phyloP scores from a whole-genome alignment of 345 rosid species.

The Eutrema japonicum region DNA sequence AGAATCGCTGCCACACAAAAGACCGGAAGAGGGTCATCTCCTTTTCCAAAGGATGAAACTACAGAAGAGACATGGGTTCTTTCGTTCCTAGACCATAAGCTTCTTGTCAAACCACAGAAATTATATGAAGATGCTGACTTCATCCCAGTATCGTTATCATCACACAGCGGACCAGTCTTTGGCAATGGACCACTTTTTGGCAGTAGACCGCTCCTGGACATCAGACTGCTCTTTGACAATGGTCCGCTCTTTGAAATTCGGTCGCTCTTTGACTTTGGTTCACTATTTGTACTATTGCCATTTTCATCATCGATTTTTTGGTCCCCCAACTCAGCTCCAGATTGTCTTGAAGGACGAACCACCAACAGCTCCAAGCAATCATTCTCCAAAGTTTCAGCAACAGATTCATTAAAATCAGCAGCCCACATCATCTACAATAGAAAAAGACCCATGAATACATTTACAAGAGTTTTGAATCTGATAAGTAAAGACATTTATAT shows the following conservation, averaged over 20 bases:
- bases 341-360: conserved; percentile 51
- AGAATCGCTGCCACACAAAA: conserved; percentile 83
- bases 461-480: conserved; percentile 14
- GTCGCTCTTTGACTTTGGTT: conserved; percentile 45
- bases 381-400: conserved; percentile 53
- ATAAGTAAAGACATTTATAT: neutral
- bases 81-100: conserved; percentile 60
- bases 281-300: conserved; percentile 40
- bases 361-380: conserved; percentile 63
- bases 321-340: conserved; percentile 46
- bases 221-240: conserved; percentile 44
- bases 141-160: conserved; percentile 38
- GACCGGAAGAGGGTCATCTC: conserved; percentile 63
- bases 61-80: conserved; percentile 49
- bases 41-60: conserved; percentile 58
- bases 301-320: conserved; percentile 49
- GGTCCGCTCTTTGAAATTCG: conserved; percentile 44
- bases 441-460: neutral
- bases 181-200: conserved; percentile 47
- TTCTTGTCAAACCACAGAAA: conserved; percentile 68
- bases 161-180: conserved; percentile 42
- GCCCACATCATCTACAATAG: conserved; percentile 84
- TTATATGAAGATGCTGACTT: conserved; percentile 53
- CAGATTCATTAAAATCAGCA: conserved; percentile 70
- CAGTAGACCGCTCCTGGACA: conserved; percentile 36